Conservation (phyloP, 805 yeast genomes). For the Spathaspora boniae region DNA sequence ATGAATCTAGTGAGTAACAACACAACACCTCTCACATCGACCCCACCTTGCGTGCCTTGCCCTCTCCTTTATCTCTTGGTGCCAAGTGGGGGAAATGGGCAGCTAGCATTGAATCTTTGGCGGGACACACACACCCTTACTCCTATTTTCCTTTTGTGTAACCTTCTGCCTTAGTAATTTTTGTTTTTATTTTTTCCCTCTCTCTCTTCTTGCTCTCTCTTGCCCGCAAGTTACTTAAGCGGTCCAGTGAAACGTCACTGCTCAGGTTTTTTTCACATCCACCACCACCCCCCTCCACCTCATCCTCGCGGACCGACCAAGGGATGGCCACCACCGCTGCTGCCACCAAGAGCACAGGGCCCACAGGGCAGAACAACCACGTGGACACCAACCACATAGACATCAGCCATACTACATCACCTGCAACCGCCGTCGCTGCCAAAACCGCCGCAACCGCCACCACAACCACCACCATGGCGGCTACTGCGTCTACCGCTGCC, state of each 20-base stretch:
- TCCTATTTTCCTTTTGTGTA: conserved; percentile 2
- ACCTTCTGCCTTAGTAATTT: neutral
- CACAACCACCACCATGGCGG: neutral
- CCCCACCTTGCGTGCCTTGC: too few species aligned
- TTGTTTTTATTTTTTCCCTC: too few species aligned
- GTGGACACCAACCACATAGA: neutral
- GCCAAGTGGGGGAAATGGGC: too few species aligned
- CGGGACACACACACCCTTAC: conserved; percentile 1
- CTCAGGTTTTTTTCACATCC: too few species aligned
- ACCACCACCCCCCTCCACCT: conserved; percentile 2
- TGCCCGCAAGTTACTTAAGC: too few species aligned
- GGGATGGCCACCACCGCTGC: neutral
- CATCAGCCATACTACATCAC: conserved; percentile 1
- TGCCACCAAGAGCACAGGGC: conserved; percentile 1
- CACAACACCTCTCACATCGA: too few species aligned
- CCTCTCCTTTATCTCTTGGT: too few species aligned
- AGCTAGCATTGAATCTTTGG: neutral
- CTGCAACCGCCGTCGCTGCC: neutral
- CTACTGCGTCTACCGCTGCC: conserved; percentile 8
- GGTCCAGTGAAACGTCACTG: too few species aligned
- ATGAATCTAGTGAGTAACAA: too few species aligned
- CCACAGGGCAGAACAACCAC: neutral
- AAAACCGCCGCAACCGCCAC: neutral
- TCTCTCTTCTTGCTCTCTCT: too few species aligned
- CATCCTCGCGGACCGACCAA: too few species aligned